phyloP scores from a whole-genome alignment of 257 asterid species.

The Paulownia fortunei region DNA sequence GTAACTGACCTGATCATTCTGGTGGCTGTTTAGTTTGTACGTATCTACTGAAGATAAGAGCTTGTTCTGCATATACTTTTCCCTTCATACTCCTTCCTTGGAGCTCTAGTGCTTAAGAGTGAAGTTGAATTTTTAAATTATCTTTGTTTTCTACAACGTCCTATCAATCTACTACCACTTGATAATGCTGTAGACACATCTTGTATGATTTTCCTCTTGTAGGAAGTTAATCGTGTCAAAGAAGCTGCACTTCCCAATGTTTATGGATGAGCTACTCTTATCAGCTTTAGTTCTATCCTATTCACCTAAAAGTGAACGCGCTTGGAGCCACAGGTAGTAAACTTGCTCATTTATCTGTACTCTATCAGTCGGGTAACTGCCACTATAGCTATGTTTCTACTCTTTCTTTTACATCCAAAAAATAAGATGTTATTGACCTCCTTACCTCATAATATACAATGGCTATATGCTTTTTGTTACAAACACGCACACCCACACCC shows the following conservation, averaged over 20 bases:
- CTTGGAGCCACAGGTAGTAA: conserved; percentile 92
- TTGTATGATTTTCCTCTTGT: conserved; percentile 29
- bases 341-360: conserved; percentile 14
- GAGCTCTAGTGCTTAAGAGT: conserved; percentile 19
- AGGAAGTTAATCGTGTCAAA: conserved; percentile 75
- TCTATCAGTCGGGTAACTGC: conserved; percentile 1
- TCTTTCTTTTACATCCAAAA: conserved; percentile 4
- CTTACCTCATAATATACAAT: conserved; percentile 8
- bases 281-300: conserved; percentile 75
- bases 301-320: conserved; percentile 91
- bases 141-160: conserved; percentile 10
- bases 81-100: conserved; percentile 7
- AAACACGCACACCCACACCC: not conserved
- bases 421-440: not conserved
- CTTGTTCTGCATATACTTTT: conserved; percentile 11
- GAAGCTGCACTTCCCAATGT: conserved; percentile 47
- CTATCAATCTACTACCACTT: not conserved
- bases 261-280: conserved; percentile 71
- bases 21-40: conserved; percentile 6
- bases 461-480: not conserved
- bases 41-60: not conserved
- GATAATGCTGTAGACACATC: not conserved
- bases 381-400: not conserved
- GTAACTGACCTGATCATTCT: conserved; percentile 1
- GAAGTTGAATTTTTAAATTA: conserved; percentile 3